A percentile compares a stretch with the other conserved stretches of the same genome.
phyloP scores from a whole-genome alignment of 2,329 filamentous ascomycete species.

The Claviceps lovelessii region DNA sequence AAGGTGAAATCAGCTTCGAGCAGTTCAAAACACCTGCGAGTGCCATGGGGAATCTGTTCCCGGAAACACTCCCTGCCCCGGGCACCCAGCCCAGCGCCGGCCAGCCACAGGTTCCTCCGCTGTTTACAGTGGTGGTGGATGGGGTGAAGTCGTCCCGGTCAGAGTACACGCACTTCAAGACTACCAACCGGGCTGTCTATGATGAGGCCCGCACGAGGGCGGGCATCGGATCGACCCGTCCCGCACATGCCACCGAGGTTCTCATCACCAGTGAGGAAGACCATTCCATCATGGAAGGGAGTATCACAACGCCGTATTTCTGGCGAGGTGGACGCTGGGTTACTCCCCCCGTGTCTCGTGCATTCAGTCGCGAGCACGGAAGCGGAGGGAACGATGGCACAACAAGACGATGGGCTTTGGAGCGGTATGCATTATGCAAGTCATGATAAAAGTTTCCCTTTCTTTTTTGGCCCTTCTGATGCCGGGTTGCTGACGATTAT shows the following conservation, averaged over 20 bases:
- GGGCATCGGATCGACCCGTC: slow-evolving; percentile 37
- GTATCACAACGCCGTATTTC: slow-evolving; percentile 70
- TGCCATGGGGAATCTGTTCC: slow-evolving; percentile 41
- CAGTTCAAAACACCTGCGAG: slow-evolving; percentile 22
- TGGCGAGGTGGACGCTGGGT: slow-evolving; percentile 61
- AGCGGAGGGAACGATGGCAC: slow-evolving; percentile 74
- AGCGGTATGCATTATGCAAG: slow-evolving; percentile 31
- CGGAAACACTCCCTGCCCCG: slow-evolving; percentile 37
- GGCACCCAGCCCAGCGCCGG: slow-evolving; percentile 8
- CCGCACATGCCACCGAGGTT: slow-evolving; percentile 49
- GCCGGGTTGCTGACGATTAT: neutral
- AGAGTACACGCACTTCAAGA: slow-evolving; percentile 76
- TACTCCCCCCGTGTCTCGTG: slow-evolving; percentile 51
- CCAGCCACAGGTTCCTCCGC: slow-evolving; percentile 14
- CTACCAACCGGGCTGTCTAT: slow-evolving; percentile 60
- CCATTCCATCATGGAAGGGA: slow-evolving; percentile 69
- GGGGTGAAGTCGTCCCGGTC: slow-evolving; percentile 26
- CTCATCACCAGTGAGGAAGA: slow-evolving; percentile 50
- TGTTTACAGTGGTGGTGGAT: slow-evolving; percentile 33
- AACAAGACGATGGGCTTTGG: slow-evolving; percentile 69
- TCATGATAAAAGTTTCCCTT: neutral
- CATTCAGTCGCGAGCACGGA: slow-evolving; percentile 24
- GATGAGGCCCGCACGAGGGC: slow-evolving; percentile 51
- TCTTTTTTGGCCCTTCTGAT: too few species aligned
- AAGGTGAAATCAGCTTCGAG: slow-evolving; percentile 33